Evolutionary conservation across 352 stramenopile genomes (phyloP).

Genomic region (Globisporangium viniferum): DNA sequence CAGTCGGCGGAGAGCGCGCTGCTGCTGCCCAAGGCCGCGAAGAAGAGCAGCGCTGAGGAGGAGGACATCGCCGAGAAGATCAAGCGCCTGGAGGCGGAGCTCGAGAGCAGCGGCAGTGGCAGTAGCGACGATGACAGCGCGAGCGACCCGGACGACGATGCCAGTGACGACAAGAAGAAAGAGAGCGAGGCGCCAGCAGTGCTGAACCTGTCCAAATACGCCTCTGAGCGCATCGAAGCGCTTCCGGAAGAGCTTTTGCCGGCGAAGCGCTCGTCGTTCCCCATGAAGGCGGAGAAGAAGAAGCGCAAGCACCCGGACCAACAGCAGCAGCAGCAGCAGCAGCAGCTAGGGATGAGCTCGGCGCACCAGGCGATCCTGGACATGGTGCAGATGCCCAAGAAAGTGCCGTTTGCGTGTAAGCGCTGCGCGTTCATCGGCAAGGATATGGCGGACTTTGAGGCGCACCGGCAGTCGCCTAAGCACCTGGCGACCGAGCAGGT

Average conservation of each 20-base stretch:
- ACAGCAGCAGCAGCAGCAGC: conserved; percentile 24
- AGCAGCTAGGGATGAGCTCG: conserved; percentile 20
- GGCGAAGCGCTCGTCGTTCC: conserved; percentile 20
- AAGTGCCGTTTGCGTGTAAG: conserved; percentile 82
- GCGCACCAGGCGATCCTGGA: conserved; percentile 36
- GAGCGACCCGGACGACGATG: conserved; percentile 26
- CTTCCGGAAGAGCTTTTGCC: conserved; percentile 61
- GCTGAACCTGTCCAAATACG: conserved; percentile 68
- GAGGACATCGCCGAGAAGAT: conserved; percentile 72
- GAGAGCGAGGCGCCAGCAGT: conserved; percentile 19
- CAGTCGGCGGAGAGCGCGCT: conserved; percentile 70
- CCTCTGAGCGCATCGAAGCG: conserved; percentile 55
- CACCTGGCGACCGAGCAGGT: conserved; percentile 41
- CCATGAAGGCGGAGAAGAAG: conserved; percentile 32
- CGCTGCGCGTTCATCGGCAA: conserved; percentile 75
- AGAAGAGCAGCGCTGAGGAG: conserved; percentile 22
- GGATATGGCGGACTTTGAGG: conserved; percentile 60
- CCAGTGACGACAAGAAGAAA: not conserved
- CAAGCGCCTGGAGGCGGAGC: conserved; percentile 64
- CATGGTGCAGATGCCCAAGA: conserved; percentile 59
- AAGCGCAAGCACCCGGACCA: conserved; percentile 37
- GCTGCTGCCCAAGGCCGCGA: conserved; percentile 19
- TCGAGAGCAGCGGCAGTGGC: conserved; percentile 28
- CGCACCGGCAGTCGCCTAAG: conserved; percentile 42
- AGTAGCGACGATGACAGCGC: conserved; percentile 11